Conservation (phyloP, 495 filamentous ascomycete species). For the Penicillium desertorum region DNA sequence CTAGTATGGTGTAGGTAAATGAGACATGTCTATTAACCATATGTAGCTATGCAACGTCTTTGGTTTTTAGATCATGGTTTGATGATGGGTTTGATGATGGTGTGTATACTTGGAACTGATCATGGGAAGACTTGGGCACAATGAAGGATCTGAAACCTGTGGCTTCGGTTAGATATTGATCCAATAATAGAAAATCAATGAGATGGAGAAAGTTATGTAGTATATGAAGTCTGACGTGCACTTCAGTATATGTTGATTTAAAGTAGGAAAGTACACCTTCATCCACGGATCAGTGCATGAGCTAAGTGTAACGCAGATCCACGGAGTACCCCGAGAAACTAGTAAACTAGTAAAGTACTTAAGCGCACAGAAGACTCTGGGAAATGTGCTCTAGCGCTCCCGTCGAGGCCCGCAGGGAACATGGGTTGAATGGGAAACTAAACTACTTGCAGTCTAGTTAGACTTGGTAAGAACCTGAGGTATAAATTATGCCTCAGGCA, state of each 20-base stretch:
- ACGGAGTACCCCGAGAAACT: conserved; percentile 15
- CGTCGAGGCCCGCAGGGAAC: conserved; percentile 13
- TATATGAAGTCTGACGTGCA: neutral
- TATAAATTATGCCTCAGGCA: conserved; percentile 8
- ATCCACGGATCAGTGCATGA: conserved; percentile 7
- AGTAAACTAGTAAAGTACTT: conserved; percentile 11
- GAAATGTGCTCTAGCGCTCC: conserved; percentile 21
- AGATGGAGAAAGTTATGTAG: neutral
- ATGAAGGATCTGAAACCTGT: neutral
- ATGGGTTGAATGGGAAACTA: conserved; percentile 16
- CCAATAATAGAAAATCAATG: neutral
- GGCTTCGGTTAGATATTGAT: neutral
- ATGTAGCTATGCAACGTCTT: neutral
- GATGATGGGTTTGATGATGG: neutral
- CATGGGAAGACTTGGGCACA: neutral
- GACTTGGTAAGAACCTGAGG: neutral
- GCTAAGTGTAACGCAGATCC: conserved; percentile 13
- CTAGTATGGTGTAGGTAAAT: neutral
- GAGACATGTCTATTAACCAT: neutral
- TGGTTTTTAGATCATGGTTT: neutral
- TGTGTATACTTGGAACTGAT: neutral
- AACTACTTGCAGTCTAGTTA: conserved; percentile 23
- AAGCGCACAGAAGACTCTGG: conserved; percentile 9
- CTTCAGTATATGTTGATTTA: neutral
- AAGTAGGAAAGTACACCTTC: neutral